Evolutionary conservation across 257 asterid species (phyloP).

Genomic region (Plectranthus barbatus): DNA sequence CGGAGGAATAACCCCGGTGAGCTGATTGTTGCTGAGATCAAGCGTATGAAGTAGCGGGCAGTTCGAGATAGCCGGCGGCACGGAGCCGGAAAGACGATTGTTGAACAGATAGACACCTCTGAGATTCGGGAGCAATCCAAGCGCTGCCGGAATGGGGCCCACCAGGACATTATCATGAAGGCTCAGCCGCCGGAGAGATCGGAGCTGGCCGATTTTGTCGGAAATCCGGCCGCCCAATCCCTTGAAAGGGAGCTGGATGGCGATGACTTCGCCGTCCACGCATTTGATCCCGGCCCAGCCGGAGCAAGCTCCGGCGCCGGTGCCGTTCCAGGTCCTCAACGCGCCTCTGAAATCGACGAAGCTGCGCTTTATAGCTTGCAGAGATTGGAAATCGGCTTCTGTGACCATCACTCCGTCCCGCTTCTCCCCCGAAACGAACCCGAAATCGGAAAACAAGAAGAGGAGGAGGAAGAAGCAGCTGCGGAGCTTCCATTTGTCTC

Average conservation of each 20-base stretch:
- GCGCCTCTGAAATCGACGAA: constrained; percentile 40
- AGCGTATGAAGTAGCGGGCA: constrained; percentile 57
- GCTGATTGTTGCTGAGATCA: constrained; percentile 75
- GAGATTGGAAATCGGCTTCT: constrained; percentile 39
- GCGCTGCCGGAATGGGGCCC: constrained; percentile 56
- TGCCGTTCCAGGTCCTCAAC: constrained; percentile 64
- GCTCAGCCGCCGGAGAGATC: constrained; percentile 68
- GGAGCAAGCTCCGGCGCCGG: constrained; percentile 51
- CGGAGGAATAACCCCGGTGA: constrained; percentile 44
- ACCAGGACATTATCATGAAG: constrained; percentile 68
- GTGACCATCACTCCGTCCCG: constrained; percentile 42
- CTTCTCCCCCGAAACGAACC: constrained; percentile 22
- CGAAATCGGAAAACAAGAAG: neutral
- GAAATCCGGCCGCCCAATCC: no score
- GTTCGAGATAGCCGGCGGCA: constrained; percentile 59
- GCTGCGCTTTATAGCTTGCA: constrained; percentile 34
- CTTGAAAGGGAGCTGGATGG: constrained; percentile 65
- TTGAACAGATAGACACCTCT: constrained; percentile 82
- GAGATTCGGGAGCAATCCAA: constrained; percentile 57
- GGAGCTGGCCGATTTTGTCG: constrained; percentile 67
- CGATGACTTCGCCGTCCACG: constrained; percentile 49
- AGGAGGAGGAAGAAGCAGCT: constrained; percentile 10
- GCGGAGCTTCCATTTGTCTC: constrained; percentile 1
- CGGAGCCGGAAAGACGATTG: constrained; percentile 65
- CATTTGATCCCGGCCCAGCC: constrained; percentile 88